These are phyloP conservation scores for Pigoraptor vietnamica DNA, from an alignment of 78 protist species.

Conservation along the genomic window DNA sequence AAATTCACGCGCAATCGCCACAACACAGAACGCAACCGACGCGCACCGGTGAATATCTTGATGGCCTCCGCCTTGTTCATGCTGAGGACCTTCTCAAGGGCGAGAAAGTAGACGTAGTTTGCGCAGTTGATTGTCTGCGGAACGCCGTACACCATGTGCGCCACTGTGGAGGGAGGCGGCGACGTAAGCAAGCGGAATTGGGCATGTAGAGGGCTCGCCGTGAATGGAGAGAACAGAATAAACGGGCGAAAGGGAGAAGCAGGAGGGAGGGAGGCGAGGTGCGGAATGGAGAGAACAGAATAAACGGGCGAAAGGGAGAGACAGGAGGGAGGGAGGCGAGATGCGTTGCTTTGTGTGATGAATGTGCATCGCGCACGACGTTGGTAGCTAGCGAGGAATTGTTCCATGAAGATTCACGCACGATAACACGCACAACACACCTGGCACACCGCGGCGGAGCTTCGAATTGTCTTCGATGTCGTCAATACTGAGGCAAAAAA, in stretches of 20 bases:
- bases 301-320: too few species aligned
- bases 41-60: slow-evolving; percentile 25
- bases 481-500: slow-evolving; percentile 56
- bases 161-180: slow-evolving; percentile 11
- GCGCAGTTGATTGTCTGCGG: slow-evolving; percentile 88
- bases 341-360: too few species aligned
- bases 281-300: neutral
- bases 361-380: too few species aligned
- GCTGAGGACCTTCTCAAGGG: slow-evolving; percentile 41
- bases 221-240: neutral
- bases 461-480: slow-evolving; percentile 88
- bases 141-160: slow-evolving; percentile 76
- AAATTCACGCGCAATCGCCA: neutral
- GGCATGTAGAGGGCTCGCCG: neutral
- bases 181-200: too few species aligned
- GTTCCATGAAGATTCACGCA: too few species aligned
- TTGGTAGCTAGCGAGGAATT: too few species aligned
- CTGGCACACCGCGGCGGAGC: slow-evolving; percentile 82
- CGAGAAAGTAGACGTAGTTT: slow-evolving; percentile 82
- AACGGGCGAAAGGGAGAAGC: neutral
- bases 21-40: too few species aligned
- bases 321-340: too few species aligned
- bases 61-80: slow-evolving; percentile 34
- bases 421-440: too few species aligned
- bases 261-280: neutral